Conservation (phyloP, 2,329 filamentous ascomycete species). For the Chaetomiaceae sp. region DNA sequence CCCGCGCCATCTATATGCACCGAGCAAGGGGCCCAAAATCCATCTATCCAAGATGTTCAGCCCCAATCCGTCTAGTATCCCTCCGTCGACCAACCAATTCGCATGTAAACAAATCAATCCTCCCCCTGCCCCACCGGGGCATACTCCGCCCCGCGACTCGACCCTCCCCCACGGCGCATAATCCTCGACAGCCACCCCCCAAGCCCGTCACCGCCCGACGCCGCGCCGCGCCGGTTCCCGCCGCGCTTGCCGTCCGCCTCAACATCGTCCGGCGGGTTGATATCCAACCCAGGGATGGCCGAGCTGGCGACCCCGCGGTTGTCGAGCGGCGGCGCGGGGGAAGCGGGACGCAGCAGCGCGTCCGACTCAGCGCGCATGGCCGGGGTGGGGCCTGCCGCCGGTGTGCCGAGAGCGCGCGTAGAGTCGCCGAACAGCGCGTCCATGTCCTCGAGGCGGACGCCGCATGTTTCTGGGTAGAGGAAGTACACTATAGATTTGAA, state of each 20-base stretch:
- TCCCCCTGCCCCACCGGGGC: conserved; percentile 37
- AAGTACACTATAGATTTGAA: conserved; percentile 72
- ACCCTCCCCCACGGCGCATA: conserved; percentile 33
- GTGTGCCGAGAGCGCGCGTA: conserved; percentile 72
- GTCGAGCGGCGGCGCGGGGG: conserved; percentile 73
- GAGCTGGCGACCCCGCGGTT: conserved; percentile 51
- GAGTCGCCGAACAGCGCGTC: conserved; percentile 89
- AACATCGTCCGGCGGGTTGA: conserved; percentile 66
- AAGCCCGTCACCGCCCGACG: conserved; percentile 33
- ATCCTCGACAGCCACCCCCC: conserved; percentile 45
- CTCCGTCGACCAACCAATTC: too few relatives aligned
- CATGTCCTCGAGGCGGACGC: conserved; percentile 95
- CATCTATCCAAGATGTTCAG: background rate
- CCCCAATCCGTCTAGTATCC: background rate
- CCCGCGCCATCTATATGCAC: conserved; percentile 22
- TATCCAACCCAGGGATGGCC: conserved; percentile 73
- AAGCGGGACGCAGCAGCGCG: conserved; percentile 71
- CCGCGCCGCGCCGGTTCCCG: conserved; percentile 21
- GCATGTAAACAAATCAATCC: conserved; percentile 26
- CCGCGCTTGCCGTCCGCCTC: conserved; percentile 40
- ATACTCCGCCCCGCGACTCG: conserved; percentile 33
- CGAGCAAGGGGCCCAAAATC: background rate
- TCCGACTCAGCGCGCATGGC: conserved; percentile 67
- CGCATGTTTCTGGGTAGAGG: conserved; percentile 93
- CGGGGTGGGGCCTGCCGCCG: conserved; percentile 71